Evolutionary conservation across 805 yeast genomes (phyloP), one percentile per base, ranked within the genome.

Genomic region (Yarrowia phangngaensis): DNA sequence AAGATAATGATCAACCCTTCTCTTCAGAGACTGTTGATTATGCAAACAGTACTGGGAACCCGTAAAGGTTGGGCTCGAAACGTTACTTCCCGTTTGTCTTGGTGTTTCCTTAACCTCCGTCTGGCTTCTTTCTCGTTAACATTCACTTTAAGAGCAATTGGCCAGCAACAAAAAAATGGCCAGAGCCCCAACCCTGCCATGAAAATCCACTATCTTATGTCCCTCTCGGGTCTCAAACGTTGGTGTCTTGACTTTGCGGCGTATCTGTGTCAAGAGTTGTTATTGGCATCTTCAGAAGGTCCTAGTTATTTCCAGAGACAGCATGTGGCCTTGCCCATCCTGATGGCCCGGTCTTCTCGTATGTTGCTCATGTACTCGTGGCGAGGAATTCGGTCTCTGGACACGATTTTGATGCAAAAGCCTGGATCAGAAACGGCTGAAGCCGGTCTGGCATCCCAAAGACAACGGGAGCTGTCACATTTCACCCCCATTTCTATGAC

Each of bases 171-270:
- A 56, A 78, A 78, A 55, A 76, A 75, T 28, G 70, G 64, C 11
- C 72, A 73, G 4, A 60, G 69, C 2, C 71, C 73, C 27, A 83
- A 79, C 53, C 53, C 57, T 16, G 58, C 64, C 40, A 56, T 51
- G 40, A 63, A 63, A 43, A 40, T 62, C 19, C 46, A 54, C 6
- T 30, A 41, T 12, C 35, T 41, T 28, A 23, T 23, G 35, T 50
- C 60, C 4, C 57, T 69, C 56, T 64, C 85, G n/a, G 97, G 97
- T 0, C 76, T 83, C 29, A 78, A 84, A 7, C 77, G 86, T 57
- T 90, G 97, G 96, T 75, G 85, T 55, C 74, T 86, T 23, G 96
- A 88, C 60, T 76, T 86, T 53, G 70, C 86, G 49, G 77, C 82
- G 1, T 79, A 76, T 54, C 61, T 85, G 30, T 76, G 80, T 49